These are phyloP conservation scores for Kodamaea neixiangensis DNA, from an alignment of 805 yeast species.

Conservation along the genomic window DNA sequence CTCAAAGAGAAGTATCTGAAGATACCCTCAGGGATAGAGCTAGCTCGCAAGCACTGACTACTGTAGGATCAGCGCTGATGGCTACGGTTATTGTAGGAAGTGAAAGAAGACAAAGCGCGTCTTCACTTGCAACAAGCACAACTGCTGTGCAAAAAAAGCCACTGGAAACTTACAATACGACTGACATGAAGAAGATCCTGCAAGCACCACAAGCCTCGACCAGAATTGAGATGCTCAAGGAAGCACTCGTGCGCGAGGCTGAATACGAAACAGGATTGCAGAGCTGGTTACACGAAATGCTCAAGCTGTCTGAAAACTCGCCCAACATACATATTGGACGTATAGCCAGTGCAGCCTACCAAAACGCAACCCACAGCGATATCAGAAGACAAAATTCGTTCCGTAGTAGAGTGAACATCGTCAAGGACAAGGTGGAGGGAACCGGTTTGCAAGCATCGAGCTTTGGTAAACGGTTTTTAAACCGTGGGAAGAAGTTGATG, in stretches of 20 bases:
- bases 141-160: slow-evolving; percentile 7
- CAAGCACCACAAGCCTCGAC: slow-evolving; percentile 41
- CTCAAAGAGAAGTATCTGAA: not conserved
- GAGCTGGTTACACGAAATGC: slow-evolving; percentile 54
- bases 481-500: slow-evolving; percentile 55
- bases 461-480: slow-evolving; percentile 55
- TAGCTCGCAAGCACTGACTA: slow-evolving; percentile 3
- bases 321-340: slow-evolving; percentile 48
- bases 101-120: slow-evolving; percentile 1
- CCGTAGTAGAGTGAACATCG: slow-evolving; percentile 49
- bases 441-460: slow-evolving; percentile 51
- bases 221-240: slow-evolving; percentile 43
- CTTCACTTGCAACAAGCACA: not conserved
- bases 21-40: not conserved
- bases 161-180: slow-evolving; percentile 30
- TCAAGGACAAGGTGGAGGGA: slow-evolving; percentile 50
- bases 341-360: slow-evolving; percentile 65
- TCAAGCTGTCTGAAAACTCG: slow-evolving; percentile 35
- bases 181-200: slow-evolving; percentile 45
- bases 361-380: slow-evolving; percentile 60
- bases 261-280: slow-evolving; percentile 58
- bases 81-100: not conserved
- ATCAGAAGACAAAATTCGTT: slow-evolving; percentile 50
- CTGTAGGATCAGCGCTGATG: not conserved
- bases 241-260: slow-evolving; percentile 43